Evolutionary conservation across 768 basidiomycete species (phyloP).

Genomic region (Naematelia encephala): DNA sequence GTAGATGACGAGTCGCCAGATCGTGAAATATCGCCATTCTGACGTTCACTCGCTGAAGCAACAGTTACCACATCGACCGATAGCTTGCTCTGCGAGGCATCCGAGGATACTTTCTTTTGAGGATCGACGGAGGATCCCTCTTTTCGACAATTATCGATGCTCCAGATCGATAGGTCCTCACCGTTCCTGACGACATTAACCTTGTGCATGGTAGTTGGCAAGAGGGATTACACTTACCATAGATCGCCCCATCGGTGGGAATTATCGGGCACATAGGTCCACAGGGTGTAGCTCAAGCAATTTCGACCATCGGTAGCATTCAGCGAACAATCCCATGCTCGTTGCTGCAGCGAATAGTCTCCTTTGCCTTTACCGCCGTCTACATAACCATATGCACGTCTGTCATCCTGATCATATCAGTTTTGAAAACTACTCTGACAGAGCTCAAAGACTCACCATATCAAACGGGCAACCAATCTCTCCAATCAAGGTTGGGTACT

Average conservation of each 20-base stretch:
- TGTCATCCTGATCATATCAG: conserved; percentile 59
- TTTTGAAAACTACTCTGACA: neutral
- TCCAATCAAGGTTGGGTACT: conserved; percentile 85
- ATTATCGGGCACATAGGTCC: conserved; percentile 60
- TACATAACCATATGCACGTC: conserved; percentile 75
- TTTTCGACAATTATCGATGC: conserved; percentile 60
- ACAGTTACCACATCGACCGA: neutral
- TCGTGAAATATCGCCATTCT: too few species aligned
- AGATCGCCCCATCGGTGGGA: conserved; percentile 87
- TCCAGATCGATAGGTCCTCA: conserved; percentile 91
- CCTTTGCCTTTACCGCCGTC: conserved; percentile 63
- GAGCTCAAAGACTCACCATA: conserved; percentile 28
- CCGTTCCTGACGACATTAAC: conserved; percentile 57
- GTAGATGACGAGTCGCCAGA: conserved; percentile 9
- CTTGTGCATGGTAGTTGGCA: neutral
- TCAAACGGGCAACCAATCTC: conserved; percentile 63
- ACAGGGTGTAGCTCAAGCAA: conserved; percentile 52
- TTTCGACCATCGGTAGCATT: conserved; percentile 53
- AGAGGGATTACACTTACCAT: conserved; percentile 56
- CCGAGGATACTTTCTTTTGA: too few species aligned
- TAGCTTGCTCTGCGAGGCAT: neutral
- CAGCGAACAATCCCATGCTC: conserved; percentile 58
- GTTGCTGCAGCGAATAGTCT: conserved; percentile 72
- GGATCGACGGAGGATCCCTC: neutral
- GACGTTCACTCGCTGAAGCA: too few species aligned